Conservation (phyloP, 148 eudicot genomes). For the Beta vulgaris region DNA sequence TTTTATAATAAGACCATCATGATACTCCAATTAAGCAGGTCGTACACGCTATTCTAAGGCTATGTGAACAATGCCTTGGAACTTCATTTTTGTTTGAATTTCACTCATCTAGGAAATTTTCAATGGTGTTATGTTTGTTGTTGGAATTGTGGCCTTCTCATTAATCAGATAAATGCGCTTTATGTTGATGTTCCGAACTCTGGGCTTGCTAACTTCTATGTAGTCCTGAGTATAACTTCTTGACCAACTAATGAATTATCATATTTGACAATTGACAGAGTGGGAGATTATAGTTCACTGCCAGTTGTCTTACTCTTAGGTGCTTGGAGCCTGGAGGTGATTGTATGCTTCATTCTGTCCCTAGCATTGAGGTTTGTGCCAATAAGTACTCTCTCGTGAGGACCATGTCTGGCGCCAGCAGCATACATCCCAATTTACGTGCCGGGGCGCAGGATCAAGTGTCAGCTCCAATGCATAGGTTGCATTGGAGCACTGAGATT, state of each 20-base stretch:
- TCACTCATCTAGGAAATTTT: no score
- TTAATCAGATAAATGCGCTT: no score
- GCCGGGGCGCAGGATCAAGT: not conserved
- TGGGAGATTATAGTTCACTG: not conserved
- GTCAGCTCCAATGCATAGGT: not conserved
- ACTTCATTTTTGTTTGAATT: no score
- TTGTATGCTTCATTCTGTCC: not conserved
- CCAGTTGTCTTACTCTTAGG: not conserved
- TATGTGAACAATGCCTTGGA: no score
- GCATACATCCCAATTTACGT: no score
- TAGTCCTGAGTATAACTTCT: not conserved
- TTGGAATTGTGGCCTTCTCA: no score
- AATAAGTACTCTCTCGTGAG: not conserved
- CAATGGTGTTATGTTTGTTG: no score
- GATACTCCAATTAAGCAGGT: no score
- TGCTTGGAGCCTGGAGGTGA: slow-evolving; percentile 9
- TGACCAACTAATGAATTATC: not conserved
- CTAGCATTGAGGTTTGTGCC: not conserved
- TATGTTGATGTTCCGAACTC: not conserved
- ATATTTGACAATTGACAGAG: not conserved
- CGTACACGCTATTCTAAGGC: no score
- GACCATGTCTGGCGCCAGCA: not conserved
- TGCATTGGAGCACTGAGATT: not conserved
- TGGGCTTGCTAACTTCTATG: not conserved
- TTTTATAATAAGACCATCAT: no score